Percentiles rank a stretch among this genome's conserved stretches.
These are phyloP conservation scores for Candida frijolesensis DNA, from an alignment of 1,139 yeast genomes.

Conservation along the genomic window DNA sequence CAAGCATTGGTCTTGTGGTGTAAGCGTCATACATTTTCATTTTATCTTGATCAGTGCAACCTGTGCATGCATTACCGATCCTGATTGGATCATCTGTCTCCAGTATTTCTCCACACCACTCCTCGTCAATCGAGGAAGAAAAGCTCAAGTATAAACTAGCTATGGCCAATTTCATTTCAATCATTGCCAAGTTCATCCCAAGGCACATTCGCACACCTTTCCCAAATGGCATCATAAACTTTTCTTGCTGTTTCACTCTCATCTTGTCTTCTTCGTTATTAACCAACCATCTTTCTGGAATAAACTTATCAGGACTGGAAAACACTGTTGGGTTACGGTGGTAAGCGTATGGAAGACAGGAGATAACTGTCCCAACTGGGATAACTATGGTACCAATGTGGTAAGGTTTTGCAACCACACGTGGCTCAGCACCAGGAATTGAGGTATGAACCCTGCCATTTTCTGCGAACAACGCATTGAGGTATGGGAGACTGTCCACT, in stretches of 20 bases:
- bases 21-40: conserved; percentile 57
- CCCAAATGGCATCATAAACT: conserved; percentile 69
- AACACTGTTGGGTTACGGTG: conserved; percentile 57
- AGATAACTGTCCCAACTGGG: conserved; percentile 59
- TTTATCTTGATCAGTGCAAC: conserved; percentile 42
- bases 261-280: conserved; percentile 32
- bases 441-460: conserved; percentile 65
- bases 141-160: conserved; percentile 58
- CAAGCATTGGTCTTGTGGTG: conserved; percentile 52
- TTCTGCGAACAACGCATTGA: conserved; percentile 62
- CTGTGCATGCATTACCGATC: conserved; percentile 26
- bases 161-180: conserved; percentile 63
- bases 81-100: conserved; percentile 20
- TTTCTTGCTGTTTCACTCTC: conserved; percentile 49
- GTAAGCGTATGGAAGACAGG: conserved; percentile 67
- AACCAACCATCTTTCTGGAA: conserved; percentile 66
- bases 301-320: conserved; percentile 51
- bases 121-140: conserved; percentile 32
- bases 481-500: conserved; percentile 54
- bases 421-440: conserved; percentile 76
- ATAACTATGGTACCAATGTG: conserved; percentile 19
- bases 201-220: conserved; percentile 77
- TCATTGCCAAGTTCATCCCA: conserved; percentile 68
- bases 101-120: conserved; percentile 44
- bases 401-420: conserved; percentile 43